phyloP scores from a whole-genome alignment of 306 rosid genomes.

The Vigna radiata region DNA sequence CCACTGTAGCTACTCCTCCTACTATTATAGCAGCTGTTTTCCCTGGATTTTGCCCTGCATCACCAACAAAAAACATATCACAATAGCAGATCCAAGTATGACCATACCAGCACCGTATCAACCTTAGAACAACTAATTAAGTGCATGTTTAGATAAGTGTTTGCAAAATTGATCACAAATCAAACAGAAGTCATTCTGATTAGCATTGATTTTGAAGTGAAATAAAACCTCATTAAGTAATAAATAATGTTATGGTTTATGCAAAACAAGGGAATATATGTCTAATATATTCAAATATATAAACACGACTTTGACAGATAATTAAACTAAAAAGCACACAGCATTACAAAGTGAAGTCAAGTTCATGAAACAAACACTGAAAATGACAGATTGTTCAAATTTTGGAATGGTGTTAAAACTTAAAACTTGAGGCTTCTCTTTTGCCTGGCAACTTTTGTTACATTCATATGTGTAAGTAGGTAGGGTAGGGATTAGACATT shows the following conservation, averaged over 20 bases:
- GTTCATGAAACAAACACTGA: background rate
- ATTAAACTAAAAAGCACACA: background rate
- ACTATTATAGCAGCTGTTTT: conserved; percentile 89
- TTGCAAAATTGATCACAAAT: background rate
- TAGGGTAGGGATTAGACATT: background rate
- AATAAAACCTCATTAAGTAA: background rate
- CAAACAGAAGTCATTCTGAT: background rate
- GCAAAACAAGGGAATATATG: too few species aligned
- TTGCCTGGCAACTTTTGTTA: background rate
- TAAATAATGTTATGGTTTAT: too few species aligned
- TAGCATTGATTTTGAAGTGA: background rate
- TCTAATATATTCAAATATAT: background rate
- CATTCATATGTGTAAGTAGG: background rate
- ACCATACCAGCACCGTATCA: conserved; percentile 1
- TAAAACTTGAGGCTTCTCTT: background rate
- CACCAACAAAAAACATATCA: conserved; percentile 38
- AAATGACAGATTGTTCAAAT: conserved; percentile 29
- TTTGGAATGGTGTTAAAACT: background rate
- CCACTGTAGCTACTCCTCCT: conserved; percentile 89
- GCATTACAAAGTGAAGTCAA: background rate
- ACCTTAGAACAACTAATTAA: background rate
- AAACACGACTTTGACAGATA: background rate
- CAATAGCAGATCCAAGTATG: conserved; percentile 1
- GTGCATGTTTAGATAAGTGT: background rate
- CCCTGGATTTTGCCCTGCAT: conserved; percentile 75